Evolutionary conservation across 371 early-diverging fungal genomes (phyloP).

Genomic region (Circinella minor): DNA sequence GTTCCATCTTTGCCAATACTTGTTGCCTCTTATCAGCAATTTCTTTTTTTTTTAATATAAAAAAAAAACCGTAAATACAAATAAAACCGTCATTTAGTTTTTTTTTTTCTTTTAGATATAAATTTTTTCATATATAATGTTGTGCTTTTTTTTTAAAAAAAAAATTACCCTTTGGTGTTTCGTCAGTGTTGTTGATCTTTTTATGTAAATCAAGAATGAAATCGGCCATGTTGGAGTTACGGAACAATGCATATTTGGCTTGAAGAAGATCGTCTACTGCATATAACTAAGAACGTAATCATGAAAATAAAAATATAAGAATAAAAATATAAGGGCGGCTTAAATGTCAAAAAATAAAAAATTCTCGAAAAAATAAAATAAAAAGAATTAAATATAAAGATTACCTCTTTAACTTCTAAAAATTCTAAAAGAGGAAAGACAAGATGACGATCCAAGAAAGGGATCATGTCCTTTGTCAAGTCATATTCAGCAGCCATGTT

Average conservation of each 20-base stretch:
- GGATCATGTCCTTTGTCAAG: conserved; percentile 83
- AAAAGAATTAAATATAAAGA: not conserved
- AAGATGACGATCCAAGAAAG: conserved; percentile 92
- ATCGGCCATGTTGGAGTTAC: conserved; percentile 92
- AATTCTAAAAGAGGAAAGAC: conserved; percentile 90
- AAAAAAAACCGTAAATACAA: not conserved
- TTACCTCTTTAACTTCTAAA: conserved; percentile 78
- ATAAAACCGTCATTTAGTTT: not conserved
- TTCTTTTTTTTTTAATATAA: conserved; percentile 40
- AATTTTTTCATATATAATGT: not conserved
- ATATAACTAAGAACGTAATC: conserved; percentile 64
- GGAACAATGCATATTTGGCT: conserved; percentile 88
- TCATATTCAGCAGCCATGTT: conserved; percentile 78
- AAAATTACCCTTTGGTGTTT: conserved; percentile 68
- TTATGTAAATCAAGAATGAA: conserved; percentile 82
- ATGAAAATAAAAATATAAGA: not conserved
- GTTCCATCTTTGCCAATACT: conserved; percentile 75
- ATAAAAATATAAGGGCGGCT: not conserved
- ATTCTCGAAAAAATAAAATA: not conserved
- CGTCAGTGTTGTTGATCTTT: conserved; percentile 72
- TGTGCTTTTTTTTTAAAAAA: not conserved
- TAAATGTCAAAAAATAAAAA: not conserved
- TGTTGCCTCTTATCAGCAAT: conserved; percentile 75
- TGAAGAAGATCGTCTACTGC: conserved; percentile 71
- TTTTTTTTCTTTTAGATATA: not conserved